Percentiles rank a stretch among this genome's conserved stretches.
These are phyloP conservation scores for Grosmannia clavigera DNA, from an alignment of 2,329 filamentous ascomycete species.

Conservation along the genomic window DNA sequence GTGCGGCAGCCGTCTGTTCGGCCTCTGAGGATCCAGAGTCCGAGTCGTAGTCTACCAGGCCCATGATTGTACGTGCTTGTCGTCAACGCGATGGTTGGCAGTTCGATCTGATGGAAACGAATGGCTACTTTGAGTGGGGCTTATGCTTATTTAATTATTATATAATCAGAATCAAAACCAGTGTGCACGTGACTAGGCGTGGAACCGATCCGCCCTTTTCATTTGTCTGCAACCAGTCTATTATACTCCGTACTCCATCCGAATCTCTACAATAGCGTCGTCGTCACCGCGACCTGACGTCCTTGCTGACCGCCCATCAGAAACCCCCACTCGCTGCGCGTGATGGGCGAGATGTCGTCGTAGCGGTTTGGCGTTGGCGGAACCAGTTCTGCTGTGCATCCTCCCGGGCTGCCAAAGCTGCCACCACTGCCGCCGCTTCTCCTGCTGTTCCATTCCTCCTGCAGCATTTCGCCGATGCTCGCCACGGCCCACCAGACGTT, in stretches of 20 bases:
- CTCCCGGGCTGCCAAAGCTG: constrained; percentile 9
- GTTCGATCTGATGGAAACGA: background rate
- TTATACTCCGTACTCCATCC: background rate
- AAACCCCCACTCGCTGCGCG: constrained; percentile 50
- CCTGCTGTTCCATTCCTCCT: constrained; percentile 5
- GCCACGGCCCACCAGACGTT: background rate
- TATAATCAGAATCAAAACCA: background rate
- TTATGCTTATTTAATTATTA: background rate
- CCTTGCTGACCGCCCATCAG: constrained; percentile 37
- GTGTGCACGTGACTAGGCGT: background rate
- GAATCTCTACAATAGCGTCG: background rate
- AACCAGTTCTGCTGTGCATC: background rate
- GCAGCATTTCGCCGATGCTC: constrained; percentile 31
- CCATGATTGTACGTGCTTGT: constrained; percentile 38
- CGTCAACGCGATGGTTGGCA: background rate
- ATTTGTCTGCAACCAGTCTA: background rate
- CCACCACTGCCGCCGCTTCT: background rate
- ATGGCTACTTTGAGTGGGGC: background rate
- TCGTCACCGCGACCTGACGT: constrained; percentile 38
- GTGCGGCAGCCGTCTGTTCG: background rate
- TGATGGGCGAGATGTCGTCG: constrained; percentile 51
- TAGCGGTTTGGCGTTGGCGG: constrained; percentile 35
- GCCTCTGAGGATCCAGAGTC: constrained; percentile 63
- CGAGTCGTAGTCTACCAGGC: constrained; percentile 72
- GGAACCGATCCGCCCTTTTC: background rate